Evolutionary conservation across 106 monocot species (phyloP).

Genomic region (Xerophyta viscosa): DNA sequence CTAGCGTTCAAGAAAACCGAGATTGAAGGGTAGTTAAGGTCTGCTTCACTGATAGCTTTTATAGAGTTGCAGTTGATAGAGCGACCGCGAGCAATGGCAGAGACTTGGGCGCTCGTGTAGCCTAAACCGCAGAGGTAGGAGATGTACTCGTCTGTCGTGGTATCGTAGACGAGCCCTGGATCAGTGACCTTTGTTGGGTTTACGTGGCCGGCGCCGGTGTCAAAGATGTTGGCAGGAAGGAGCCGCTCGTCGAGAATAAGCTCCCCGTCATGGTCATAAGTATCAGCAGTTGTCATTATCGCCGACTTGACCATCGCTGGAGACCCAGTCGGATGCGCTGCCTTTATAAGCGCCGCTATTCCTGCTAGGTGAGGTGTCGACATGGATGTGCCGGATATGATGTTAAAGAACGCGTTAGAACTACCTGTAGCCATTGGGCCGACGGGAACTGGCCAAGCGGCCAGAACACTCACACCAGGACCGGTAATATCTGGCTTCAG

Average conservation of each 20-base stretch:
- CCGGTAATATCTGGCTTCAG: too few species aligned
- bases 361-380: too few species aligned
- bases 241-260: neutral
- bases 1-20: too few species aligned
- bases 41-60: neutral
- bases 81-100: neutral
- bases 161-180: too few species aligned
- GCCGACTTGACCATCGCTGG: neutral
- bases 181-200: too few species aligned
- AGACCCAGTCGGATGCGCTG: too few species aligned
- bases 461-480: too few species aligned
- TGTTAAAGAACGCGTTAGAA: too few species aligned
- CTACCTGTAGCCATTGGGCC: too few species aligned
- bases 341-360: too few species aligned
- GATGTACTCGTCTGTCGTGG: constrained; percentile 18
- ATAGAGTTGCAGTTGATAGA: neutral
- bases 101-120: constrained; percentile 9
- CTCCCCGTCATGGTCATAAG: neutral
- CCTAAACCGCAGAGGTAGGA: constrained; percentile 17
- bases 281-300: constrained; percentile 1
- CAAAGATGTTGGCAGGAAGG: neutral
- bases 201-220: constrained; percentile 12
- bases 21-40: constrained; percentile 35
- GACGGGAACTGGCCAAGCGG: too few species aligned
- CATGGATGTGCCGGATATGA: too few species aligned